Evolutionary conservation across 1,139 yeast genomes (phyloP).

Genomic region (Pichia sp.): DNA sequence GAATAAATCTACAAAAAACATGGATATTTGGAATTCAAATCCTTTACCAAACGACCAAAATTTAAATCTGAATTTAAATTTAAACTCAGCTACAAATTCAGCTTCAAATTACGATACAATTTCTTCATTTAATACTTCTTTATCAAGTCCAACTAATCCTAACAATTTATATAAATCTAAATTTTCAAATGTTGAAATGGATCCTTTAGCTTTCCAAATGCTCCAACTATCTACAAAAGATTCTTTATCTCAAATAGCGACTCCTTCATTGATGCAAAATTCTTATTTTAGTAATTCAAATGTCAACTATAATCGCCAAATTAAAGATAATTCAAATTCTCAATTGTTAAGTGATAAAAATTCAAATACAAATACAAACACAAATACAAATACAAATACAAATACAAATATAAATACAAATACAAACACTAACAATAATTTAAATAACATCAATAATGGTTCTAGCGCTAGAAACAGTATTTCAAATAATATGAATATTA

Average conservation of each 20-base stretch:
- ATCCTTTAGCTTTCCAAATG: conserved; percentile 25
- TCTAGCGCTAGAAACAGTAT: conserved; percentile 3
- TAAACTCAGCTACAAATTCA: too few species aligned
- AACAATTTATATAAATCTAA: conserved; percentile 15
- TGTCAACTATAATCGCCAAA: conserved; percentile 11
- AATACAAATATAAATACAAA: background rate
- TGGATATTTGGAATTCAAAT: conserved; percentile 10
- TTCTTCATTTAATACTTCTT: background rate
- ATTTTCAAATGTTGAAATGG: conserved; percentile 23
- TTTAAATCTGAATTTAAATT: too few species aligned
- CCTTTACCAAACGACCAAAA: background rate
- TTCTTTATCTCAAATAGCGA: conserved; percentile 10
- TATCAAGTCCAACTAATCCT: conserved; percentile 10
- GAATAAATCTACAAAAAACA: background rate
- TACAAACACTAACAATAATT: background rate
- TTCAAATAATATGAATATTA: background rate
- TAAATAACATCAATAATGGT: conserved; percentile 2
- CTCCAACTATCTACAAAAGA: conserved; percentile 19
- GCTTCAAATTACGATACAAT: conserved; percentile 3
- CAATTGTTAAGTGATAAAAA: too few species aligned
- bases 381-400: background rate
- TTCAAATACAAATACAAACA: conserved; percentile 1
- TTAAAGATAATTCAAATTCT: conserved; percentile 9
- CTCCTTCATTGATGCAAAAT: conserved; percentile 14
- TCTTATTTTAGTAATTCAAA: conserved; percentile 14